Evolutionary conservation across 495 filamentous ascomycete species (phyloP).

Genomic region (Neurospora sp.): DNA sequence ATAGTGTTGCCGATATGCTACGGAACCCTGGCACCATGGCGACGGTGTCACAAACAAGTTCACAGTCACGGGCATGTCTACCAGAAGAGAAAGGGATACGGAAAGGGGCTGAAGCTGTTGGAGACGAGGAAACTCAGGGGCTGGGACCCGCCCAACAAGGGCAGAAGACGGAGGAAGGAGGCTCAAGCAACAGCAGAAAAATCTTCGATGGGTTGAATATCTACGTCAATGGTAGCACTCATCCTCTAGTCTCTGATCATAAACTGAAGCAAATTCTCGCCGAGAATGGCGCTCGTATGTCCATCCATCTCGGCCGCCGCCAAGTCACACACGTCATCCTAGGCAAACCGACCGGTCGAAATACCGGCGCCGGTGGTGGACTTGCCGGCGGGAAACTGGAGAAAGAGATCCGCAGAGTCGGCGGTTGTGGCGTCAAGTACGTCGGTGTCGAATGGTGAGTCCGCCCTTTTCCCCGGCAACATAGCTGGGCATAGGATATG

Average conservation of each 20-base stretch:
- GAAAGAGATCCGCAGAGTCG: slow-evolving; percentile 59
- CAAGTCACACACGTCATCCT: slow-evolving; percentile 83
- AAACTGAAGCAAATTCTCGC: slow-evolving; percentile 70
- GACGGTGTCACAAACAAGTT: neutral
- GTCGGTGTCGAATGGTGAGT: slow-evolving; percentile 76
- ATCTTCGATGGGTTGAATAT: slow-evolving; percentile 62
- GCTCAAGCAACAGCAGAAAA: slow-evolving; percentile 12
- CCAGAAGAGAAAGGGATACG: neutral
- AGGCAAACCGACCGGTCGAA: slow-evolving; percentile 40
- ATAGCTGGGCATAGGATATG: neutral
- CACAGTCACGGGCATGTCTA: neutral
- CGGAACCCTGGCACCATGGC: slow-evolving; percentile 33
- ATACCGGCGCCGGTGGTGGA: slow-evolving; percentile 59
- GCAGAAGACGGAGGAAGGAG: slow-evolving; percentile 23
- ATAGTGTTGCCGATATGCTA: slow-evolving; percentile 40
- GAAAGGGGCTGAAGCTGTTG: neutral
- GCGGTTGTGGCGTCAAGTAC: slow-evolving; percentile 62
- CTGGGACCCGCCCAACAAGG: slow-evolving; percentile 22
- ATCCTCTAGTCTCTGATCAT: slow-evolving; percentile 75
- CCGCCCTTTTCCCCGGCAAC: neutral
- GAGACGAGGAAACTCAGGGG: slow-evolving; percentile 8
- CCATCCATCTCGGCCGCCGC: slow-evolving; percentile 57
- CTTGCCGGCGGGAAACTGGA: slow-evolving; percentile 74
- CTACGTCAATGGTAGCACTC: slow-evolving; percentile 84
- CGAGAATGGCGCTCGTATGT: slow-evolving; percentile 58